Percentiles rank a stretch among this genome's conserved stretches.
Conservation (phyloP, 2,329 filamentous ascomycete genomes). For the Trichoderma oligosporum region DNA sequence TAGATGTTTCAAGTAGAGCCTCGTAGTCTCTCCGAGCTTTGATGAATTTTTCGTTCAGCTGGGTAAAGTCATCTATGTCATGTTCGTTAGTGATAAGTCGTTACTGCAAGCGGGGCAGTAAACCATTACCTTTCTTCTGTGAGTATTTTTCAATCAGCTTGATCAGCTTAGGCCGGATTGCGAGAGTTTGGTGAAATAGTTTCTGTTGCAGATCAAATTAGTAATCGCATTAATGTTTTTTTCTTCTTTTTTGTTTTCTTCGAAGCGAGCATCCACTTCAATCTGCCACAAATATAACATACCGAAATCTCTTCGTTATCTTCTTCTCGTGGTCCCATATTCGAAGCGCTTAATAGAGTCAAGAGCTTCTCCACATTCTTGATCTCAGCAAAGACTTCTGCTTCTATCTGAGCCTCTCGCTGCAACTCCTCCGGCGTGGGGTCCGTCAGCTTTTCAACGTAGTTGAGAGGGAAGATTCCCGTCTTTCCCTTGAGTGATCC, state of each 20-base stretch:
- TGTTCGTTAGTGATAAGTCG: background rate
- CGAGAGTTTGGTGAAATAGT: conserved; percentile 87
- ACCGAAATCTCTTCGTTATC: conserved; percentile 97
- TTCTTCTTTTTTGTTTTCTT: too few relatives aligned
- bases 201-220: conserved; percentile 47
- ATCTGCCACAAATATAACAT: conserved; percentile 32
- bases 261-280: too few relatives aligned
- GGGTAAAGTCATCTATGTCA: conserved; percentile 84
- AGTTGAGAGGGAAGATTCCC: conserved; percentile 97
- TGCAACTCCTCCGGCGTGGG: conserved; percentile 92
- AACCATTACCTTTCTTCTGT: conserved; percentile 81
- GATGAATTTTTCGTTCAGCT: conserved; percentile 99
- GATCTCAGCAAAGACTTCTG: conserved; percentile 62
- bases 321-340: conserved; percentile 72
- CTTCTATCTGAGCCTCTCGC: conserved; percentile 92
- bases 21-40: conserved; percentile 97
- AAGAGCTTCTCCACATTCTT: conserved; percentile 68
- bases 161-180: conserved; percentile 93
- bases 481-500: conserved; percentile 91
- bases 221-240: background rate
- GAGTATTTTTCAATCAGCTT: conserved; percentile 99
- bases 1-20: conserved; percentile 88
- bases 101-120: background rate
- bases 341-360: conserved; percentile 84
- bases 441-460: conserved; percentile 95